These are phyloP conservation scores for Boehmeria nivea DNA, from an alignment of 306 rosid species.

Conservation along the genomic window DNA sequence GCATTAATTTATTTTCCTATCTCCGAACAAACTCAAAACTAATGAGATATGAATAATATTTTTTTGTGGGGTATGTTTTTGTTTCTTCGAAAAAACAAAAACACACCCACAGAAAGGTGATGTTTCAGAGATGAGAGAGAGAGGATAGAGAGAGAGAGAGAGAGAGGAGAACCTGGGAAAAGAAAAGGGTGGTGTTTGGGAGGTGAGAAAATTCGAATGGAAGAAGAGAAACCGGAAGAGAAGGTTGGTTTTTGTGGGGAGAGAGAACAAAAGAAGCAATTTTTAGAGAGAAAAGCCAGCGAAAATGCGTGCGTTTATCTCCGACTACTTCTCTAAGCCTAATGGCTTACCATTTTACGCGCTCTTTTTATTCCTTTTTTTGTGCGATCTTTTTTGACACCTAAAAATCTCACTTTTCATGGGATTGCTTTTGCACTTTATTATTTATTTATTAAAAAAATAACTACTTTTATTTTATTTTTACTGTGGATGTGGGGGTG, in stretches of 20 bases:
- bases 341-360: conserved; percentile 18
- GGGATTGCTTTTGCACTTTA: neutral
- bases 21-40: too few relatives aligned
- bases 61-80: neutral
- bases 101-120: neutral
- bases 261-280: neutral
- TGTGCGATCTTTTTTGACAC: conserved; percentile 1
- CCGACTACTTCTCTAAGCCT: conserved; percentile 7
- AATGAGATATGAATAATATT: neutral
- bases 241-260: neutral
- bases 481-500: too few relatives aligned
- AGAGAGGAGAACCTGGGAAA: neutral
- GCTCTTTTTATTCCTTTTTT: conserved; percentile 7
- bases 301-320: neutral
- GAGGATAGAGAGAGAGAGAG: neutral
- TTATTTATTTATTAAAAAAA: neutral
- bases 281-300: conserved; percentile 5
- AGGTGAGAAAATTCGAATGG: conserved; percentile 2
- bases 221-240: too few relatives aligned
- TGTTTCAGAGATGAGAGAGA: neutral
- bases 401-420: neutral
- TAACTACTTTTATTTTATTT: neutral
- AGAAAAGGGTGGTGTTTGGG: neutral
- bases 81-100: neutral
- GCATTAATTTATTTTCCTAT: too few relatives aligned